These are phyloP conservation scores for Penicillium waksmanii DNA, from an alignment of 495 filamentous ascomycete species.

Conservation along the genomic window DNA sequence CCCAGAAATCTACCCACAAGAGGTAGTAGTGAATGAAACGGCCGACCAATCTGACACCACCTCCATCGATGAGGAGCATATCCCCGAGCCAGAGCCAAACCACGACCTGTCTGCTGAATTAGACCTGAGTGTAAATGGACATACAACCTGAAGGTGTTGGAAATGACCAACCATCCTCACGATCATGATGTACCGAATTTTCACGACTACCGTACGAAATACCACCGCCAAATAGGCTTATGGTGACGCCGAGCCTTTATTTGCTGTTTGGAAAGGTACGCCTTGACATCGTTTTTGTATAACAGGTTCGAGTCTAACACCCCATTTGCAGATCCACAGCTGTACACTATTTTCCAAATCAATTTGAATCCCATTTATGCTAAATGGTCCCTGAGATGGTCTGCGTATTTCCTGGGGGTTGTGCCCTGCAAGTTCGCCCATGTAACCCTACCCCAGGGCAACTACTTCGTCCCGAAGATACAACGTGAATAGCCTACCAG, in stretches of 20 bases:
- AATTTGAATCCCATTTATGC: neutral
- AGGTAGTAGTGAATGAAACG: neutral
- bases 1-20: conserved; percentile 25
- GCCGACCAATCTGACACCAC: neutral
- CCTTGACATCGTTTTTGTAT: neutral
- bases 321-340: neutral
- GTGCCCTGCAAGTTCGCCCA: neutral
- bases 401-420: neutral
- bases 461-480: neutral
- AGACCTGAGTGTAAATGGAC: conserved; percentile 14
- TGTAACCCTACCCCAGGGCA: neutral
- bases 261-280: conserved; percentile 5
- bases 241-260: neutral
- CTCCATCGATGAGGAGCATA: conserved; percentile 1
- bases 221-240: neutral
- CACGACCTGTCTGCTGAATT: conserved; percentile 4
- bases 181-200: conserved; percentile 16
- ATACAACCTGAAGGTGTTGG: conserved; percentile 14
- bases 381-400: neutral
- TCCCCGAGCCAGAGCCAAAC: neutral
- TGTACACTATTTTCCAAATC: neutral
- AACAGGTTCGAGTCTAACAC: neutral
- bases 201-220: conserved; percentile 8
- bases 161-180: conserved; percentile 1
- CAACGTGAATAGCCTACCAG: neutral